Conservation (phyloP, 306 rosid genomes). For the Ziziphus jujuba region DNA sequence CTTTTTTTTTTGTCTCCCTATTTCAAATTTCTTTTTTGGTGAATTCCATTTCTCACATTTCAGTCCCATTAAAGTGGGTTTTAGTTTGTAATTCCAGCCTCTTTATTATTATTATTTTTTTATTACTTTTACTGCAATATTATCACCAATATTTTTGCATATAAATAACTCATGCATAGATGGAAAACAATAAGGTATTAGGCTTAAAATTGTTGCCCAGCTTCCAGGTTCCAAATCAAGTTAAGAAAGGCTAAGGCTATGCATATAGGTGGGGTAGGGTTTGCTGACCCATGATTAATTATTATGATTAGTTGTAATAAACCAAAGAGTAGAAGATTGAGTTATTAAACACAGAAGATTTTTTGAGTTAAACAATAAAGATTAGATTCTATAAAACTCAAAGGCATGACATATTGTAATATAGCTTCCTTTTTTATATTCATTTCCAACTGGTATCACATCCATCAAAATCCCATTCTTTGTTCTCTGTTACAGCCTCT, state of each 20-base stretch:
- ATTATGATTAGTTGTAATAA: not conserved
- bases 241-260: slow-evolving; percentile 3
- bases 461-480: not conserved
- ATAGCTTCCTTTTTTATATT: not conserved
- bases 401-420: too few species aligned
- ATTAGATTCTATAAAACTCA: slow-evolving; percentile 1
- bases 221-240: slow-evolving; percentile 1
- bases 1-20: too few species aligned
- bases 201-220: slow-evolving; percentile 1
- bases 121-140: too few species aligned
- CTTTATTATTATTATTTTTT: too few species aligned
- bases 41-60: too few species aligned
- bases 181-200: too few species aligned
- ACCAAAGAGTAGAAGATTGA: not conserved
- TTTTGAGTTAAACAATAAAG: not conserved
- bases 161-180: too few species aligned
- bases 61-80: too few species aligned
- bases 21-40: too few species aligned
- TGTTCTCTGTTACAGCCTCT: not conserved
- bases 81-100: too few species aligned
- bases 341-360: not conserved
- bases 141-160: too few species aligned
- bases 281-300: slow-evolving; percentile 6
- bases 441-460: not conserved
- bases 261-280: slow-evolving; percentile 5